Evolutionary conservation across 768 basidiomycete species (phyloP), one percentile per base, ranked within the genome.

Genomic region (Pulveroboletus sp.): DNA sequence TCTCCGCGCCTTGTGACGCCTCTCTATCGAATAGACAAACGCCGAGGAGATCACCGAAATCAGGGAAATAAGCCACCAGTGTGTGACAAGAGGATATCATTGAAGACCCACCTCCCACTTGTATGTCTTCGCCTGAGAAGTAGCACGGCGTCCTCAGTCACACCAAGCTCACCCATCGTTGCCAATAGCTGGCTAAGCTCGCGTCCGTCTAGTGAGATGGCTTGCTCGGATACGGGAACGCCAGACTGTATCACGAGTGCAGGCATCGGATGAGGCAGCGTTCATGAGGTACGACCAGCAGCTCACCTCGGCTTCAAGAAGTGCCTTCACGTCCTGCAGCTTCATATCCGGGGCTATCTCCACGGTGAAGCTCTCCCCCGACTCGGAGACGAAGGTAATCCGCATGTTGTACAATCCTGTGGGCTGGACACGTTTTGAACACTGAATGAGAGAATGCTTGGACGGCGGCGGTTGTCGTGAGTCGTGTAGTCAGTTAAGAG

Each of bases 251-350:
- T 15, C 17, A 33, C 38, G 32, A 11, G 40, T 27, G 11, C 42
- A 17, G 18, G 18, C n/a, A 44, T 41, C 27, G 26, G 42, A 39
- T 39, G 47, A 50, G 31, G 39, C 3, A 35, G 28, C 33, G n/a
- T 21, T 8, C 27, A 39, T 10, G 42, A n/a, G 28, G 43, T 39
- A 27, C 9, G 21, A 21, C 15, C 17, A 30, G 45, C 38, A n/a
- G 65, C 84, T 66, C 65, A 93, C 95, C 81, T 97, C 94, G 0
- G 86, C 94, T 69, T 96, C 93, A n/a, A 96, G 76, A 47, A 97
- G 74, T 11, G 91, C 95, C 79, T 87, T 86, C 33, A 97, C 84
- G 66, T 94, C 88, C 73, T 91, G 89, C 27, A 98, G 79, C 67
- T 90, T 84, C 89, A 97, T 93, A 46, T 77, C 78, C 1, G 89